Evolutionary conservation across 2,329 filamentous ascomycete genomes (phyloP), one percentile per base, ranked within the genome.

Genomic region (Phialophora expanda): DNA sequence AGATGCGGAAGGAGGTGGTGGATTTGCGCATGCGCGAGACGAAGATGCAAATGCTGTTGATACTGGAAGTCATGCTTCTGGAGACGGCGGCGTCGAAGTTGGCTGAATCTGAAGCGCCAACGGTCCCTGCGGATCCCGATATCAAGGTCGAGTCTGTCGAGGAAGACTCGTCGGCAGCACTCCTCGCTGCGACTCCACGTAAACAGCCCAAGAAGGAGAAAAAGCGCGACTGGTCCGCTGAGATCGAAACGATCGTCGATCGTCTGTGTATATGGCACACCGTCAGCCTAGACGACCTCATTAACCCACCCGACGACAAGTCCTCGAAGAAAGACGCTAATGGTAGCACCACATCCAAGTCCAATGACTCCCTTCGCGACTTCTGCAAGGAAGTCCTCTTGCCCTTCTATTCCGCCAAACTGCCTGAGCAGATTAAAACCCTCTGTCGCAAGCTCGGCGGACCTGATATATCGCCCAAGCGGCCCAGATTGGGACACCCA

Each of bases 231-330:
- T 69, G 83, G 38, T 74, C 76, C 51, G 74, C 78, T 4, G 74
- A 82, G 26, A 75, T 84, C 20, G 82, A 83, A 62, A 74, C 83
- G 0, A 77, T 83, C 28, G 72, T 83, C 17, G 82, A 84, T 65
- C 75, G 81, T 61, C 73, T 84, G 28, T 82, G 81, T 66, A 84
- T 84, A 60, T 84, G 82, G 82, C 81, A 83, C 71, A 78, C 80
- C 28, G 79, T 83, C 56, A 78, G 75, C 64, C 73, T 77, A 41
- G 78, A 78, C 30, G 80, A 80, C 32, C 68, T 73, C 4, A 68
- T 71, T 3, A 69, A 75, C 14, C 66, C 74, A 0, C 73, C 76
- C 26, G 70, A 74, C 17, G 66, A 71, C 30, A 32, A 51, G 30
- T 20, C 22, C 8, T 51, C 44, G 48, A 50, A 54, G n/a, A 59